Conservation (phyloP, 352 stramenopile genomes). For the Phytopythium helicoides region DNA sequence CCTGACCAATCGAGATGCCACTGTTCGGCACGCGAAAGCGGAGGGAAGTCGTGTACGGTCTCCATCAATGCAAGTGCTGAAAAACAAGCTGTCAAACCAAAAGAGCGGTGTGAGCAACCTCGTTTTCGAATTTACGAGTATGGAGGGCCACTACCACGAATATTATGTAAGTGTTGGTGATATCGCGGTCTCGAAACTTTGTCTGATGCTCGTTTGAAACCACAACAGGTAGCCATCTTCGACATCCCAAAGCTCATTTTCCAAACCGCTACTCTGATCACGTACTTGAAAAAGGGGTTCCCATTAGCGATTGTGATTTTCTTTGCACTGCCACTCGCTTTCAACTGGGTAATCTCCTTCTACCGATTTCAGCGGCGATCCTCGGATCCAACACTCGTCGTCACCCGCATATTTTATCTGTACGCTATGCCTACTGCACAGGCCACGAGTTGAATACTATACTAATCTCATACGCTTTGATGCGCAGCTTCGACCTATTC, state of each 20-base stretch:
- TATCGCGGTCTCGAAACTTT: background rate
- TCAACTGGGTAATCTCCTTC: constrained; percentile 49
- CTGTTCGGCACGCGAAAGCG: background rate
- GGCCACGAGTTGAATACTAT: too few relatives aligned
- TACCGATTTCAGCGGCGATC: constrained; percentile 43
- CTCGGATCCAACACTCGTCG: constrained; percentile 22
- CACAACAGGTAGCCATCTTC: constrained; percentile 16
- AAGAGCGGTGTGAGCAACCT: constrained; percentile 12
- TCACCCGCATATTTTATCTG: constrained; percentile 41
- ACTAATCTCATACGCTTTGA: too few relatives aligned
- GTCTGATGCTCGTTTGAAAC: background rate
- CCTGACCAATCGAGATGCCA: background rate
- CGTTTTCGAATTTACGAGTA: constrained; percentile 26
- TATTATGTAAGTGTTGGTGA: constrained; percentile 28
- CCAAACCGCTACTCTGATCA: constrained; percentile 32
- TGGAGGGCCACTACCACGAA: constrained; percentile 33
- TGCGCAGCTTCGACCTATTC: constrained; percentile 51
- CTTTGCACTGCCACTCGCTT: constrained; percentile 28
- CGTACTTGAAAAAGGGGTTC: constrained; percentile 41
- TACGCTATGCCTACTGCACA: too few relatives aligned
- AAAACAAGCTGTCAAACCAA: background rate
- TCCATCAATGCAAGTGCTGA: too few relatives aligned
- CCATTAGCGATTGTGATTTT: constrained; percentile 35
- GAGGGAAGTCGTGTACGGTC: too few relatives aligned
- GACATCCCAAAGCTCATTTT: constrained; percentile 47